Evolutionary conservation across 1,284 basidiomycete genomes (phyloP).

Genomic region (Trichosporon asahii): DNA sequence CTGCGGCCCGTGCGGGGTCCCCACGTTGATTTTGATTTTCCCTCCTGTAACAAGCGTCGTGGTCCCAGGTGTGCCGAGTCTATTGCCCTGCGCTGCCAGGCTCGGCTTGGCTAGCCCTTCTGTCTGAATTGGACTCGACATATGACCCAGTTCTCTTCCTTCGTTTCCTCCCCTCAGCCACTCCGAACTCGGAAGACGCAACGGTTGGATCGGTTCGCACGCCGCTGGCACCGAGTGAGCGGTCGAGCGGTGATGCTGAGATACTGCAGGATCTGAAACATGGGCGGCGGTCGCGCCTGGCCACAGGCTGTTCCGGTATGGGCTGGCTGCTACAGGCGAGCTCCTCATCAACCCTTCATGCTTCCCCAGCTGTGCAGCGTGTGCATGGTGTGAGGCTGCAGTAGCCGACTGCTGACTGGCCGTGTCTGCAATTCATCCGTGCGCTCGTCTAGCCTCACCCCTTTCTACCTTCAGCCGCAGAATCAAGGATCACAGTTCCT

Average conservation of each 20-base stretch:
- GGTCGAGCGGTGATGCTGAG: not conserved
- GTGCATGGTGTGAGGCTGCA: not conserved
- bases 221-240: not conserved
- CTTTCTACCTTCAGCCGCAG: not conserved
- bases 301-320: not conserved
- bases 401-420: not conserved
- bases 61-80: not conserved
- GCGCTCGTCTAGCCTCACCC: not conserved
- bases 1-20: slow-evolving; percentile 7
- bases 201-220: not conserved
- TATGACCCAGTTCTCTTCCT: not conserved
- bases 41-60: not conserved
- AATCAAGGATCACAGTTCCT: not conserved
- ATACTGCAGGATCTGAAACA: not conserved
- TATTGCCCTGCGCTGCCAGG: not conserved
- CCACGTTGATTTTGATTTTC: not conserved
- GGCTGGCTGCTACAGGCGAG: not conserved
- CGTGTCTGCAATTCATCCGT: not conserved
- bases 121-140: not conserved
- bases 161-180: not conserved
- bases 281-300: not conserved
- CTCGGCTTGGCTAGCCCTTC: not conserved
- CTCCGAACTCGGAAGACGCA: not conserved
- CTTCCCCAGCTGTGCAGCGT: not conserved
- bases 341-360: not conserved